phyloP scores from a whole-genome alignment of 1,284 basidiomycete species.

The Porogramme epimiltina region DNA sequence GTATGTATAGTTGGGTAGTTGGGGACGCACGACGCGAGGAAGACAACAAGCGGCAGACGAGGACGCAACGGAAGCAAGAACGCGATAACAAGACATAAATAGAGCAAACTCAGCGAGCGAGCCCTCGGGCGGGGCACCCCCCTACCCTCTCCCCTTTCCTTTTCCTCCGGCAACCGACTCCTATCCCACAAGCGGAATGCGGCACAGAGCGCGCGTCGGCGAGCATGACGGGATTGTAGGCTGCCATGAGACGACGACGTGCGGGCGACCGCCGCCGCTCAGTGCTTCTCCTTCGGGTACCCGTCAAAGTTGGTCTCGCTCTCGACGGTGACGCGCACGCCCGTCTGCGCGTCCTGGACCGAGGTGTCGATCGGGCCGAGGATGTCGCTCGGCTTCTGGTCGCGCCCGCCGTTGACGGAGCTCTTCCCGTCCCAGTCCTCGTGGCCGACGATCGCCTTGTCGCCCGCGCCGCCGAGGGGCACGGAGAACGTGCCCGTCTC shows the following conservation, averaged over 20 bases:
- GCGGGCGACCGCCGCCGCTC: too few species aligned
- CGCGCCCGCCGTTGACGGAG: constrained; percentile 51
- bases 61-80: background rate
- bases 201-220: too few species aligned
- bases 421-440: constrained; percentile 53
- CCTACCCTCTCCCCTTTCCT: background rate
- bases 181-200: too few species aligned
- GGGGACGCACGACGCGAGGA: background rate
- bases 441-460: constrained; percentile 47
- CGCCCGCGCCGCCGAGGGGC: constrained; percentile 57
- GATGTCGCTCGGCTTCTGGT: constrained; percentile 37
- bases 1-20: too few species aligned
- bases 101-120: background rate
- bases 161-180: background rate
- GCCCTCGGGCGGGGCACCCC: too few species aligned
- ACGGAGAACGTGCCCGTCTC: constrained; percentile 51
- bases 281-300: constrained; percentile 21
- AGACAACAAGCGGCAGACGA: background rate
- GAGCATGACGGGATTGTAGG: too few species aligned
- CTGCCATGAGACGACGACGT: too few species aligned
- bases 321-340: constrained; percentile 39
- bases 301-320: constrained; percentile 31
- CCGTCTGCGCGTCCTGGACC: constrained; percentile 15
- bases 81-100: constrained; percentile 4
- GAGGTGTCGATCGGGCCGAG: constrained; percentile 31